These are phyloP conservation scores for Croton setiger DNA, from an alignment of 441 rosid genomes.

Conservation along the genomic window DNA sequence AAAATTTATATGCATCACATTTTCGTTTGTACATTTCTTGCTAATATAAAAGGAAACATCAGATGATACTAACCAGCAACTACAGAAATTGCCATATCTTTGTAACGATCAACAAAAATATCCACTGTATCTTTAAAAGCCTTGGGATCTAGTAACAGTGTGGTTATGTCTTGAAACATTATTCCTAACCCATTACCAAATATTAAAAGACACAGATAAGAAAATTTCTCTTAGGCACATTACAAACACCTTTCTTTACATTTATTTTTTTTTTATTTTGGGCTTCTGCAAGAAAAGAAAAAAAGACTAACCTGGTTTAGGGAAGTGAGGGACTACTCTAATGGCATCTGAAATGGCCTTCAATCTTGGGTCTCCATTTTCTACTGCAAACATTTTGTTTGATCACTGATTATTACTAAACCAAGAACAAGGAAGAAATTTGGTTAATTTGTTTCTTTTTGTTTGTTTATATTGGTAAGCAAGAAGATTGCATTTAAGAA, in stretches of 20 bases:
- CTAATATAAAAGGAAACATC: neutral
- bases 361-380: slow-evolving; percentile 79
- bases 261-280: too few species aligned
- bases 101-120: slow-evolving; percentile 94
- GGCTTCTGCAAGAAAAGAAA: neutral
- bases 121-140: slow-evolving; percentile 87
- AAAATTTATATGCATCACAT: neutral
- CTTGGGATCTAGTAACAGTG: slow-evolving; percentile 80
- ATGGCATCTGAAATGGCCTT: slow-evolving; percentile 76
- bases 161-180: slow-evolving; percentile 94
- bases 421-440: neutral
- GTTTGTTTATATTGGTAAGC: neutral
- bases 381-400: slow-evolving; percentile 47
- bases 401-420: neutral
- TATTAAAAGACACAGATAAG: neutral
- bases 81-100: slow-evolving; percentile 76
- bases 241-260: neutral
- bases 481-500: slow-evolving; percentile 8
- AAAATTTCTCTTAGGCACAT: neutral
- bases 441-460: neutral
- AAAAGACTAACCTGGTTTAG: slow-evolving; percentile 55
- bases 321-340: slow-evolving; percentile 87
- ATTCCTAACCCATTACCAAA: slow-evolving; percentile 47
- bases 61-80: slow-evolving; percentile 61
- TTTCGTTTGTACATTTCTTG: neutral